phyloP scores from a whole-genome alignment of 2,329 filamentous ascomycete species.

The Penicillium sp. region DNA sequence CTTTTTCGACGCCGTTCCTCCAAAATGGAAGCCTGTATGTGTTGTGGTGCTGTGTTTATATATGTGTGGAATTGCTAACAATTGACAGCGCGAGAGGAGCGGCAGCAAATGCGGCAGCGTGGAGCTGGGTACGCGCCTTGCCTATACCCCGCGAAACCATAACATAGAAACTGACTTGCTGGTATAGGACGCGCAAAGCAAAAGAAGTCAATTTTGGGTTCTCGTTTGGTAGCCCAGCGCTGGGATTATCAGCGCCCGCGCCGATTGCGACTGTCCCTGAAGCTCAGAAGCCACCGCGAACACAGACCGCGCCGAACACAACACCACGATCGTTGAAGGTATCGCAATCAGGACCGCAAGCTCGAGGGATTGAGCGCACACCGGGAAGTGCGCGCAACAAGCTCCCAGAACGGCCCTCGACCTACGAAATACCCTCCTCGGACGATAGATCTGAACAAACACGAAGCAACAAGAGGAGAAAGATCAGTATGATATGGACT shows the following conservation, averaged over 20 bases:
- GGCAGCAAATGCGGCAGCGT: conserved; percentile 57
- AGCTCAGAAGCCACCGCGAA: conserved; percentile 21
- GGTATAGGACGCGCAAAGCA: conserved; percentile 47
- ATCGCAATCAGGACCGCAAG: conserved; percentile 19
- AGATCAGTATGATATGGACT: conserved; percentile 30
- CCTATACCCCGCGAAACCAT: conserved; percentile 28
- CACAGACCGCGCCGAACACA: conserved; percentile 13
- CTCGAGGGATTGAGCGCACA: conserved; percentile 19
- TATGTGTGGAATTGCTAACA: conserved; percentile 8
- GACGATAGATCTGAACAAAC: conserved; percentile 31
- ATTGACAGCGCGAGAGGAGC: conserved; percentile 52
- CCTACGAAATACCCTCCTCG: conserved; percentile 38
- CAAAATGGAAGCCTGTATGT: conserved; percentile 43
- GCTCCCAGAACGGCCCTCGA: conserved; percentile 33
- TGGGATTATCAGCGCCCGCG: conserved; percentile 26
- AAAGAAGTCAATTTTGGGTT: conserved; percentile 54
- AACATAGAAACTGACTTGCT: conserved; percentile 22
- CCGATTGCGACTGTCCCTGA: conserved; percentile 23
- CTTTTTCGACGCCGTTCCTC: conserved; percentile 35
- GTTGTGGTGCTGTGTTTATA: background rate
- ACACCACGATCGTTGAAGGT: conserved; percentile 18
- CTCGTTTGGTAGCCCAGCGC: conserved; percentile 41
- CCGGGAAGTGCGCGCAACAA: conserved; percentile 35
- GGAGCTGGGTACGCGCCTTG: conserved; percentile 53
- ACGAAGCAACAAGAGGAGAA: conserved; percentile 36